These are phyloP conservation scores for Auxenochlorella protothecoides DNA, from an alignment of 139 green algal genomes.

Conservation along the genomic window DNA sequence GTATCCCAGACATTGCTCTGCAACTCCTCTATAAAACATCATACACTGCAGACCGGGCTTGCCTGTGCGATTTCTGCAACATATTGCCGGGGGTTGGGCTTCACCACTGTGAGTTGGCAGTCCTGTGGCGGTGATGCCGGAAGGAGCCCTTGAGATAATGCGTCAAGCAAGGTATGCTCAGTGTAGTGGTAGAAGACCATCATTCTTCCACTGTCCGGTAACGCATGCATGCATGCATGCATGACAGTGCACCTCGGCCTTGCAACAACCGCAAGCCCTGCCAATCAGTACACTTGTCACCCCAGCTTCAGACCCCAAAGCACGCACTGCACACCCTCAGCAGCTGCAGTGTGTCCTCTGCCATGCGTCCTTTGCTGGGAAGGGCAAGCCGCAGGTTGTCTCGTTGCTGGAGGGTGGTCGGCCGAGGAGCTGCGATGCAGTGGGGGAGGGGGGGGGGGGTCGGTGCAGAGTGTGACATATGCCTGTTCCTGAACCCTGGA, in stretches of 20 bases:
- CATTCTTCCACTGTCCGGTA: too few species aligned
- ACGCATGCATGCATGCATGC: too few species aligned
- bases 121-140: conserved; percentile 34
- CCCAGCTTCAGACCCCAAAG: too few species aligned
- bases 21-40: not conserved
- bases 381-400: conserved; percentile 68
- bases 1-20: too few species aligned
- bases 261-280: too few species aligned
- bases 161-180: too few species aligned
- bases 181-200: too few species aligned
- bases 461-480: not conserved
- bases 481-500: not conserved
- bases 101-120: conserved; percentile 86
- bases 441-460: not conserved
- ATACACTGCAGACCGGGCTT: conserved; percentile 25
- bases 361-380: conserved; percentile 95
- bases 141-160: too few species aligned
- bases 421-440: not conserved
- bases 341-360: conserved; percentile 89
- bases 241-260: too few species aligned
- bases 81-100: conserved; percentile 97
- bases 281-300: too few species aligned
- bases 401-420: conserved; percentile 4
- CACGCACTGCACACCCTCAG: conserved; percentile 48
- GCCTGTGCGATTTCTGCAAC: conserved; percentile 58